Evolutionary conservation across 306 rosid species (phyloP).

Genomic region (Nissolia schottii): DNA sequence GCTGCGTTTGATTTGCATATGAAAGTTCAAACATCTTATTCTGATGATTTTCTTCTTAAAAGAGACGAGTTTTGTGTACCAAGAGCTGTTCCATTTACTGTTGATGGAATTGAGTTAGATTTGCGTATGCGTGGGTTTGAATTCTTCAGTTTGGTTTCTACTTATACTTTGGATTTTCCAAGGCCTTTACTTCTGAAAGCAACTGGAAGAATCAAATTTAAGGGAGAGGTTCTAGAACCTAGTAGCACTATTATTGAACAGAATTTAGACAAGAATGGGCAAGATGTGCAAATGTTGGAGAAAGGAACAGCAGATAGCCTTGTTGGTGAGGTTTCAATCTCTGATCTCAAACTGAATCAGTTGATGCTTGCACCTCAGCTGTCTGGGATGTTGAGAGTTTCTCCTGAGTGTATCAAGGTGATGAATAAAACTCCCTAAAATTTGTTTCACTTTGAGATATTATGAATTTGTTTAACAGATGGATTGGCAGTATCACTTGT

Average conservation of each 20-base stretch:
- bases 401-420: constrained; percentile 72
- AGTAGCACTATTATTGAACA: constrained; percentile 33
- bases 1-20: constrained; percentile 72
- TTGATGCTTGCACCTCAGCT: constrained; percentile 86
- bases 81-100: constrained; percentile 45
- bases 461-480: background rate
- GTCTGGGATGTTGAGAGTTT: constrained; percentile 64
- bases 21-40: constrained; percentile 64
- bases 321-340: constrained; percentile 69
- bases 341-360: constrained; percentile 90
- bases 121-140: constrained; percentile 86
- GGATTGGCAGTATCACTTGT: background rate
- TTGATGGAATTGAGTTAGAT: constrained; percentile 79
- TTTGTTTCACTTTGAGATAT: background rate
- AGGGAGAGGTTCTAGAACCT: constrained; percentile 68
- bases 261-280: constrained; percentile 40
- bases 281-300: constrained; percentile 29
- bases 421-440: constrained; percentile 4
- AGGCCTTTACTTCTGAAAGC: constrained; percentile 77
- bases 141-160: constrained; percentile 61
- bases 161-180: constrained; percentile 70
- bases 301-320: constrained; percentile 47
- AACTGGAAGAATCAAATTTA: constrained; percentile 80
- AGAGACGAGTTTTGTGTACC: constrained; percentile 38
- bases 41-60: constrained; percentile 38